Percentiles rank a stretch among this genome's conserved stretches.
Evolutionary conservation across 805 yeast genomes (phyloP).

Genomic region (Kuraishia cidri): DNA sequence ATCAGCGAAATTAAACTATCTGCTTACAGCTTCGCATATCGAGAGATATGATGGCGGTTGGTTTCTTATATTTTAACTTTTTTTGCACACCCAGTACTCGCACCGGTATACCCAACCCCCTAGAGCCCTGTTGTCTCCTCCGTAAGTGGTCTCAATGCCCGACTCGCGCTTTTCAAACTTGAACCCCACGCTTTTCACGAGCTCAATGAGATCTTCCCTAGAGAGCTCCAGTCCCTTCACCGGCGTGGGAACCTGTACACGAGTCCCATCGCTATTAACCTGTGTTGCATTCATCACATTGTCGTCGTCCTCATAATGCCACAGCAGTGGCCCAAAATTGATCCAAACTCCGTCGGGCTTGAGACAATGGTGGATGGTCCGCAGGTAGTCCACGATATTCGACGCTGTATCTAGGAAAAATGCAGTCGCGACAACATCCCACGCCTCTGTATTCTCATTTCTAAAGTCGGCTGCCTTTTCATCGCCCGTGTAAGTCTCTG

Average conservation of each 20-base stretch:
- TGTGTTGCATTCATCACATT: constrained; percentile 14
- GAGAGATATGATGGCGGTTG: too few species aligned
- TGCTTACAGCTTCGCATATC: too few species aligned
- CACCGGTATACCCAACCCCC: constrained; percentile 53
- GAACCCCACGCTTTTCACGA: constrained; percentile 44
- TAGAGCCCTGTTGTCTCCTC: constrained; percentile 37
- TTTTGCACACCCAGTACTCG: constrained; percentile 59
- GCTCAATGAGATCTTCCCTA: constrained; percentile 39
- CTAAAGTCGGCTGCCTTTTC: constrained; percentile 32
- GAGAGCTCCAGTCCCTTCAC: constrained; percentile 52
- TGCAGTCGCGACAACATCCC: constrained; percentile 41
- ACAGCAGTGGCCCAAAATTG: constrained; percentile 59
- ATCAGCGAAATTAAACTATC: too few species aligned
- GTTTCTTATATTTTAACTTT: too few species aligned
- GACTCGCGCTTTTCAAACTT: constrained; percentile 31
- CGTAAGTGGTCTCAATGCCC: constrained; percentile 40
- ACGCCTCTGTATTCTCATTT: constrained; percentile 22
- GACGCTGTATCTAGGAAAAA: constrained; percentile 60
- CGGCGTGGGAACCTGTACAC: constrained; percentile 20
- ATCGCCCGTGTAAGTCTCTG: constrained; percentile 27
- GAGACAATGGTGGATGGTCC: constrained; percentile 35
- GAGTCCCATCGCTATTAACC: constrained; percentile 14
- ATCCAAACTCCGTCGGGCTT: constrained; percentile 44
- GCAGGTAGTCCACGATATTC: constrained; percentile 48
- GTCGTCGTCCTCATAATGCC: constrained; percentile 60